Percentiles rank a stretch among this genome's conserved stretches.
These are phyloP conservation scores for Geotrichum fermentans DNA, from an alignment of 1,139 yeast genomes.

Conservation along the genomic window DNA sequence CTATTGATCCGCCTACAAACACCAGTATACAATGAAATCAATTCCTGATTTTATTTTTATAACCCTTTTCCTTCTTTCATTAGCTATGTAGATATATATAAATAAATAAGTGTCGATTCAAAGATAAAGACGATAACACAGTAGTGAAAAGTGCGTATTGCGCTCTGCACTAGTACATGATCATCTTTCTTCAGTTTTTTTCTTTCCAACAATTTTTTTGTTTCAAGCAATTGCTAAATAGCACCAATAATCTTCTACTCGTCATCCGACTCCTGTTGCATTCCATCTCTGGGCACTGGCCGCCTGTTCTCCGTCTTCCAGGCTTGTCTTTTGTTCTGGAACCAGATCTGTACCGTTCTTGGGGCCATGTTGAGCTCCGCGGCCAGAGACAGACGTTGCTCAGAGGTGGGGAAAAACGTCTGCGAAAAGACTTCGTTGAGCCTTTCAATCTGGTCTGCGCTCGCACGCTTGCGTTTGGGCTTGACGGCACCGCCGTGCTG, in stretches of 20 bases:
- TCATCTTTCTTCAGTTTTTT: background rate
- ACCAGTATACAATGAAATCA: too few relatives aligned
- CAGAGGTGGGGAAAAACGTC: constrained; percentile 39
- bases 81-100: too few relatives aligned
- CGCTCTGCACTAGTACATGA: background rate
- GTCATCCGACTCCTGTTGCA: constrained; percentile 4
- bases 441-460: constrained; percentile 35
- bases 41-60: too few relatives aligned
- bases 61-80: too few relatives aligned
- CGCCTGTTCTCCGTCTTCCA: constrained; percentile 36
- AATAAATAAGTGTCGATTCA: too few relatives aligned
- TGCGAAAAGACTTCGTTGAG: constrained; percentile 37
- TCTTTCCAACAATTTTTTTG: constrained; percentile 1
- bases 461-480: constrained; percentile 39
- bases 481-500: constrained; percentile 25
- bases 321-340: constrained; percentile 39
- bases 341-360: constrained; percentile 41
- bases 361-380: constrained; percentile 41
- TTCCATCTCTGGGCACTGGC: constrained; percentile 31
- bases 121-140: too few relatives aligned
- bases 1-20: too few relatives aligned
- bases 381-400: constrained; percentile 36
- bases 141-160: background rate
- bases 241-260: background rate
- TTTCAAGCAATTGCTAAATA: too few relatives aligned